These are phyloP conservation scores for Trypanosoma boissoni DNA, from an alignment of 208 protist genomes.

Conservation along the genomic window DNA sequence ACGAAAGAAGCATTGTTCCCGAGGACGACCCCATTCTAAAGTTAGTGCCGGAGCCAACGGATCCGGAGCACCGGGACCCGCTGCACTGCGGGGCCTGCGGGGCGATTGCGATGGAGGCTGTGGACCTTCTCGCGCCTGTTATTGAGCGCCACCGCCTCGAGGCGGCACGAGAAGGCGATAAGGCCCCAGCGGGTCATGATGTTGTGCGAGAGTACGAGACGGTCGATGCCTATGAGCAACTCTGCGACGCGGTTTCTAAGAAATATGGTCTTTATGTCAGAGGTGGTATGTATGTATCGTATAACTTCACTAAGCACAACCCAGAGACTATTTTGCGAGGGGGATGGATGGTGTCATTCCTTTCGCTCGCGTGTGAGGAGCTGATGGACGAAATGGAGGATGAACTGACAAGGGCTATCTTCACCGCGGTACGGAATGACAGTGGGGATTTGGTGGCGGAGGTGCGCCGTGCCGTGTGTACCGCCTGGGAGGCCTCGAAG, in stretches of 20 bases:
- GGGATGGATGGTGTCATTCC: conserved; percentile 21
- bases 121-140: conserved; percentile 11
- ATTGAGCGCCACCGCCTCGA: conserved; percentile 10
- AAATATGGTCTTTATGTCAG: conserved; percentile 17
- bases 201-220: conserved; percentile 15
- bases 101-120: conserved; percentile 20
- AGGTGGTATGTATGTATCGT: background rate
- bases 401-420: background rate
- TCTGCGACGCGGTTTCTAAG: conserved; percentile 5
- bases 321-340: background rate
- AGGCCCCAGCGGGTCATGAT: no score
- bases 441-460: background rate
- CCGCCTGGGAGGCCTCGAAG: background rate
- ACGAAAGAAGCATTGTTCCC: background rate
- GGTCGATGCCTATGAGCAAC: conserved; percentile 17
- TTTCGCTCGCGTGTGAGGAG: conserved; percentile 24
- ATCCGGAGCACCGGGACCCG: conserved; percentile 1
- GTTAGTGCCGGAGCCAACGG: conserved; percentile 9
- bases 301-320: conserved; percentile 13
- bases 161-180: background rate
- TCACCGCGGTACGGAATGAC: background rate
- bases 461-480: background rate
- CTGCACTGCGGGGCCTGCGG: conserved; percentile 27
- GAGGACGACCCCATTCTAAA: conserved; percentile 17
- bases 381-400: conserved; percentile 22